These are phyloP conservation scores for Mycena belliarum DNA, from an alignment of 768 basidiomycete species.

Conservation along the genomic window DNA sequence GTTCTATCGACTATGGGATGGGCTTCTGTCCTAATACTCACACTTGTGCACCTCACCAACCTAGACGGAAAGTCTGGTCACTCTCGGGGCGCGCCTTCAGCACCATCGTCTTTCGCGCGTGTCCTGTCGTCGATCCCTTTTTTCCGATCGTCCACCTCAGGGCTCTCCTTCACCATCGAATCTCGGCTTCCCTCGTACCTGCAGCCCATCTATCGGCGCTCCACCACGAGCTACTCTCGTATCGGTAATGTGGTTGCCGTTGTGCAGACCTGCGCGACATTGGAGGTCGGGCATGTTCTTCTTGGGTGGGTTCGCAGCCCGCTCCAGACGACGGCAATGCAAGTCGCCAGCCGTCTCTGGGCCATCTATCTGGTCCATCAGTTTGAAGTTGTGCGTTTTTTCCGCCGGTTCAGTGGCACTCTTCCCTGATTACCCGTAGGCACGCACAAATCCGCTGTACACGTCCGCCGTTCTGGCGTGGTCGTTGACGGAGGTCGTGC, in stretches of 20 bases:
- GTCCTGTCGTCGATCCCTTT: conserved; percentile 38
- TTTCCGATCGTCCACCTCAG: conserved; percentile 31
- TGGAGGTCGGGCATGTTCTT: conserved; percentile 84
- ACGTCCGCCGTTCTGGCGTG: conserved; percentile 92
- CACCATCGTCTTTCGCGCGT: conserved; percentile 39
- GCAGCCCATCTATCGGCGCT: conserved; percentile 48
- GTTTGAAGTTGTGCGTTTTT: conserved; percentile 55
- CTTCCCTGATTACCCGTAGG: conserved; percentile 35
- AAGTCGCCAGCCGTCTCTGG: conserved; percentile 80
- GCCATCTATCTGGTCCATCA: conserved; percentile 83
- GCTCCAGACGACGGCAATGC: conserved; percentile 69
- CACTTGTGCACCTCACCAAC: conserved; percentile 51
- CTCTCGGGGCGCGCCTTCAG: conserved; percentile 27
- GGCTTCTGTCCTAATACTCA: conserved; percentile 64
- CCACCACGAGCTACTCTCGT: conserved; percentile 59
- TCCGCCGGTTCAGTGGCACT: neutral
- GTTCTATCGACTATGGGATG: conserved; percentile 72
- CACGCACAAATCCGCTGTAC: conserved; percentile 76
- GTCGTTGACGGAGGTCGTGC: conserved; percentile 88
- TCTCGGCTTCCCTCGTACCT: conserved; percentile 40
- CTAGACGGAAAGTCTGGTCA: conserved; percentile 40
- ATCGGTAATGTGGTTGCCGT: conserved; percentile 62
- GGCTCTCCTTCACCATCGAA: conserved; percentile 30
- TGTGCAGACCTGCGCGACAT: conserved; percentile 80
- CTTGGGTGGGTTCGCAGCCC: conserved; percentile 81